phyloP scores from a whole-genome alignment of 441 rosid genomes.

The Erodium trifolium region DNA sequence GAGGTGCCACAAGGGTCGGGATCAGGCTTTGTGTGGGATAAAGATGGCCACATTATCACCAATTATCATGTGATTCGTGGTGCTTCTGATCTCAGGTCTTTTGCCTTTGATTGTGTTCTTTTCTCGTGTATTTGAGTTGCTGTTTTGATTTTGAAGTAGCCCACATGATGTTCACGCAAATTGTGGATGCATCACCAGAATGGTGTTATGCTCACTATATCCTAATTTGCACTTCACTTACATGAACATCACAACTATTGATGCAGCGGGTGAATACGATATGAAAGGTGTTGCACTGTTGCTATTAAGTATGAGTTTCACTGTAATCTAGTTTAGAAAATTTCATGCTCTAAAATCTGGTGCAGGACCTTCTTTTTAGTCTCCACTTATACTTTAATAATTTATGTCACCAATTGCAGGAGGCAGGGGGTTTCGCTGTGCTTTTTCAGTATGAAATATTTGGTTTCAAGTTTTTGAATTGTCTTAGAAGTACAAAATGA shows the following conservation, averaged over 20 bases:
- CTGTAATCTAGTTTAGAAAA: neutral
- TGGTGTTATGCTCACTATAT: neutral
- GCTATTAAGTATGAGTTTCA: neutral
- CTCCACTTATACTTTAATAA: neutral
- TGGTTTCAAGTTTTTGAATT: neutral
- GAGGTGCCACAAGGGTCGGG: conserved; percentile 98
- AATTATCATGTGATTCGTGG: conserved; percentile 94
- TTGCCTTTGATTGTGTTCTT: conserved; percentile 10
- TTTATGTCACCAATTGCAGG: neutral
- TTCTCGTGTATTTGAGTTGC: neutral
- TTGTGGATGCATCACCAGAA: neutral
- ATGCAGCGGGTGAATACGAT: neutral
- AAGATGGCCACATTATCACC: conserved; percentile 72
- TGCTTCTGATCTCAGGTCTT: conserved; percentile 91
- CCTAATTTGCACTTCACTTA: neutral
- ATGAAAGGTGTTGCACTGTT: neutral
- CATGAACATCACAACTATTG: neutral
- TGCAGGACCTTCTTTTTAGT: neutral
- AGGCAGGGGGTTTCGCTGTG: neutral
- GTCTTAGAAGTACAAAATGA: neutral
- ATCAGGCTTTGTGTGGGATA: conserved; percentile 96
- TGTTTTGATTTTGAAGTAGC: neutral
- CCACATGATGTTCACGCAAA: neutral
- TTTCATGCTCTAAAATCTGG: neutral
- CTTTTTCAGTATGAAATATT: neutral